A percentile compares a stretch with the other conserved stretches of the same genome.
These are phyloP conservation scores for Scheffersomyces segobiensis DNA, from an alignment of 1,139 yeast genomes.

Conservation along the genomic window DNA sequence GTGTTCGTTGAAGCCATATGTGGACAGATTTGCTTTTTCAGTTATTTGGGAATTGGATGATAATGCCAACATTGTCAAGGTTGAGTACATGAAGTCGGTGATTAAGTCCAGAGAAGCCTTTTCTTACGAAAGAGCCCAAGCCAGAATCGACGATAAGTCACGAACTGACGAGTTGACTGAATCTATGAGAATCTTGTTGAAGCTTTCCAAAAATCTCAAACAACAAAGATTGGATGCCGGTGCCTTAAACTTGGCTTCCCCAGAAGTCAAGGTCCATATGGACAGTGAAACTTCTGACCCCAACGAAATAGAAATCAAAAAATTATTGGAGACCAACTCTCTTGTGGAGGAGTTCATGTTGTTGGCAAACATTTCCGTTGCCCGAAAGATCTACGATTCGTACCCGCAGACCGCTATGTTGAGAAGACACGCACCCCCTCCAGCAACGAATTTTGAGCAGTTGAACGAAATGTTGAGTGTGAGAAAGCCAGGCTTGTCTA, in stretches of 20 bases:
- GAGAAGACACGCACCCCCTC: slow-evolving; percentile 96
- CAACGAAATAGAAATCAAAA: slow-evolving; percentile 89
- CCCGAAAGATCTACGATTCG: slow-evolving; percentile 85
- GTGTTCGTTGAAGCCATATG: slow-evolving; percentile 93
- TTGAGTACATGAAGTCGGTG: slow-evolving; percentile 81
- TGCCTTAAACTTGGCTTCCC: slow-evolving; percentile 94
- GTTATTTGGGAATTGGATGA: slow-evolving; percentile 93
- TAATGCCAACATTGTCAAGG: slow-evolving; percentile 82
- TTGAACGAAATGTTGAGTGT: slow-evolving; percentile 86
- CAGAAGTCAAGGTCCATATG: slow-evolving; percentile 96
- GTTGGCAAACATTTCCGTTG: slow-evolving; percentile 94
- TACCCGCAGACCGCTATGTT: slow-evolving; percentile 98
- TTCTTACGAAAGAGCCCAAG: slow-evolving; percentile 91
- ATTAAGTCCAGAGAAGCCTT: slow-evolving; percentile 93
- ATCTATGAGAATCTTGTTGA: slow-evolving; percentile 82
- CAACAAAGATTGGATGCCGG: slow-evolving; percentile 90
- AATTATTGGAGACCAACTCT: slow-evolving; percentile 86
- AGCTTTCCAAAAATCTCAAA: slow-evolving; percentile 78
- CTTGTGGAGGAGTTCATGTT: slow-evolving; percentile 98
- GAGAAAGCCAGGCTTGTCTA: slow-evolving; percentile 70
- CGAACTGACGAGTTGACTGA: slow-evolving; percentile 82
- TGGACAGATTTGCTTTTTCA: slow-evolving; percentile 94
- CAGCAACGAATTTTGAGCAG: slow-evolving; percentile 86
- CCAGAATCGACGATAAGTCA: slow-evolving; percentile 78
- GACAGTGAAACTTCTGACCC: slow-evolving; percentile 98